phyloP scores from a whole-genome alignment of 2,329 filamentous ascomycete genomes.

The Clonostachys sp. region DNA sequence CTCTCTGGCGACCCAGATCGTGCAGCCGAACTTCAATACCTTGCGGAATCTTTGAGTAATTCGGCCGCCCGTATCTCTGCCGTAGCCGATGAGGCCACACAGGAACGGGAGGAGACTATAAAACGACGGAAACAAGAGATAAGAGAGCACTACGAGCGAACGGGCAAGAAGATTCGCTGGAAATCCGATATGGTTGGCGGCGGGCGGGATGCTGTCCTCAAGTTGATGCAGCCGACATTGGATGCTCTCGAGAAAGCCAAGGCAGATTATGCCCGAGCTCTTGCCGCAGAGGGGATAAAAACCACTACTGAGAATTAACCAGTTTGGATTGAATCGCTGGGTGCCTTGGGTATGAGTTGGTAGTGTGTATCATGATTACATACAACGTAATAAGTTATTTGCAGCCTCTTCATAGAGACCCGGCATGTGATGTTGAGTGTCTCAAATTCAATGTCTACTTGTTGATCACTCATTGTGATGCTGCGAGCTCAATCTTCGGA shows the following conservation, averaged over 20 bases:
- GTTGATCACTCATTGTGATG: too few species aligned
- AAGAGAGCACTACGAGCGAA: slow-evolving; percentile 64
- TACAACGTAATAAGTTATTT: too few species aligned
- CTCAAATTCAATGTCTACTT: too few species aligned
- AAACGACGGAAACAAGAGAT: slow-evolving; percentile 65
- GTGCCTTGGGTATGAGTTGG: too few species aligned
- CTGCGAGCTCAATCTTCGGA: too few species aligned
- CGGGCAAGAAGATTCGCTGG: slow-evolving; percentile 68
- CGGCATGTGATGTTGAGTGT: too few species aligned
- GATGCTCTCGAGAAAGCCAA: slow-evolving; percentile 67
- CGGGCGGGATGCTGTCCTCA: slow-evolving; percentile 69
- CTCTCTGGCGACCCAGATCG: slow-evolving; percentile 81
- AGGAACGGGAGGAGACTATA: slow-evolving; percentile 59
- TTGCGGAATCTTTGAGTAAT: slow-evolving; percentile 76
- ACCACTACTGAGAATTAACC: slow-evolving; percentile 35
- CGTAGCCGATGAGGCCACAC: slow-evolving; percentile 14
- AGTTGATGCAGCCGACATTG: slow-evolving; percentile 71
- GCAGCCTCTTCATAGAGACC: too few species aligned
- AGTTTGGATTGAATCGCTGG: too few species aligned
- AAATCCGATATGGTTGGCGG: slow-evolving; percentile 67
- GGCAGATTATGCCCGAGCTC: slow-evolving; percentile 65
- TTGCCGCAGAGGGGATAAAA: slow-evolving; percentile 58
- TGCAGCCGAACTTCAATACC: slow-evolving; percentile 73
- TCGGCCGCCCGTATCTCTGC: slow-evolving; percentile 41
- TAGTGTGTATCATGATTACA: too few species aligned